phyloP scores from a whole-genome alignment of 2,329 filamentous ascomycete genomes.

The Sporothrix brasiliensis region DNA sequence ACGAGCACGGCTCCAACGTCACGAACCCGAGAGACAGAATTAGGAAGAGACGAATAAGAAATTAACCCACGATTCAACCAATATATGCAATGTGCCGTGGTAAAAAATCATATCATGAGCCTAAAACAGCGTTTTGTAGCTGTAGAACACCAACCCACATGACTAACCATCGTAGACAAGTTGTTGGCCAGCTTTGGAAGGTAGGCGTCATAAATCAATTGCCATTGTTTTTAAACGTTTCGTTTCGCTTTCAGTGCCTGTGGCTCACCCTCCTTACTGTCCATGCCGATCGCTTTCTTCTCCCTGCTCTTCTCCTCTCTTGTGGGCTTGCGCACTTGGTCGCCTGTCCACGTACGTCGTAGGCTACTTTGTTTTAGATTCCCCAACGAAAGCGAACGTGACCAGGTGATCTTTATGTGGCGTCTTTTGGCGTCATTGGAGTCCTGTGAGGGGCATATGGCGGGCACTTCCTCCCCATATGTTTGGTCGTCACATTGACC shows the following conservation, averaged over 20 bases:
- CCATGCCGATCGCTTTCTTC: conserved; percentile 12
- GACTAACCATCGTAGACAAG: background rate
- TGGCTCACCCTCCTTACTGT: background rate
- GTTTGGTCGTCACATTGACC: no score
- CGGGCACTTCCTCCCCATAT: background rate
- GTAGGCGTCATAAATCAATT: no score
- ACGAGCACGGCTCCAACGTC: background rate
- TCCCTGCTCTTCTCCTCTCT: background rate
- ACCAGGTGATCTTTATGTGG: conserved; percentile 6
- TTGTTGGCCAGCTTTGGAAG: no score
- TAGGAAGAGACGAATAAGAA: conserved; percentile 15
- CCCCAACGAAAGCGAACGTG: conserved; percentile 23
- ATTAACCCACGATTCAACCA: conserved; percentile 11
- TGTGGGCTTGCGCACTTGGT: background rate
- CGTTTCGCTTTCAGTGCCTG: background rate
- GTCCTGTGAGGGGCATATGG: background rate
- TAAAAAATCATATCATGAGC: no score
- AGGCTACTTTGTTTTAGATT: background rate
- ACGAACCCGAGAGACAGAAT: background rate
- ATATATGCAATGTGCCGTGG: background rate
- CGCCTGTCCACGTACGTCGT: background rate
- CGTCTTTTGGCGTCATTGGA: background rate
- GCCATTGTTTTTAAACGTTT: background rate
- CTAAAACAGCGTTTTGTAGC: background rate
- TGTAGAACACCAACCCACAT: no score